phyloP scores from a whole-genome alignment of 163 green algal species.

The Chlorella variabilis region DNA sequence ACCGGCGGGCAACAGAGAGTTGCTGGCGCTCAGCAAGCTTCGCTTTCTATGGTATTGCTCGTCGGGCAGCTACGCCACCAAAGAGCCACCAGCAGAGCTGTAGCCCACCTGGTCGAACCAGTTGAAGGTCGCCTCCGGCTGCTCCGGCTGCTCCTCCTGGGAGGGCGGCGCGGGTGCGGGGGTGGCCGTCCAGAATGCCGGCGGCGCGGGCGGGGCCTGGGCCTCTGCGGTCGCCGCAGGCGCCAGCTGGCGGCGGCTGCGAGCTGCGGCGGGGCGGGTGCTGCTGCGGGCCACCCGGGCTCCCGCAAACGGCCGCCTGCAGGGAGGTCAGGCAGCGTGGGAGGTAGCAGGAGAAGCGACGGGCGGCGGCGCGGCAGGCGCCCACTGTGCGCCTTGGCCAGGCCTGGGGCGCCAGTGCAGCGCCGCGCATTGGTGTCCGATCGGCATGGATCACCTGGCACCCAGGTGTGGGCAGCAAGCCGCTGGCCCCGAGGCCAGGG shows the following conservation, averaged over 20 bases:
- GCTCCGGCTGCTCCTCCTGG: background rate
- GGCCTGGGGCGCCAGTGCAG: too few species aligned
- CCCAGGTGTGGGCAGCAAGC: background rate
- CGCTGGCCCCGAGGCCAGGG: background rate
- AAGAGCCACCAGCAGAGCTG: too few species aligned
- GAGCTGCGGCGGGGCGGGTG: background rate
- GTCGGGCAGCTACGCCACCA: too few species aligned
- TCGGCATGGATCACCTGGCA: background rate
- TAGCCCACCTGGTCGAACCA: conserved; percentile 5
- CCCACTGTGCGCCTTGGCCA: too few species aligned
- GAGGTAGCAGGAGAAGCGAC: background rate
- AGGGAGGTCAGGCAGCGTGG: too few species aligned
- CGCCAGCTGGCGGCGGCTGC: background rate
- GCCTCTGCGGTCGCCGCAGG: background rate
- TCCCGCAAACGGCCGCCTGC: background rate
- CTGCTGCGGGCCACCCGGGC: background rate
- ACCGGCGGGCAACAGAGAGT: background rate
- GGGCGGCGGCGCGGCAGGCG: too few species aligned
- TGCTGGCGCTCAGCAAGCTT: too few species aligned
- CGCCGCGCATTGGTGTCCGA: too few species aligned
- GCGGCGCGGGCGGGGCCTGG: background rate
- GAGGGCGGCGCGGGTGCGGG: background rate
- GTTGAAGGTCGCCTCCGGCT: background rate
- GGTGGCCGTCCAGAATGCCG: background rate
- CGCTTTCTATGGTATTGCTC: too few species aligned